Percentiles rank a stretch among this genome's conserved stretches.
These are phyloP conservation scores for Afroboletus lepidellus DNA, from an alignment of 1,284 basidiomycete species.

Conservation along the genomic window DNA sequence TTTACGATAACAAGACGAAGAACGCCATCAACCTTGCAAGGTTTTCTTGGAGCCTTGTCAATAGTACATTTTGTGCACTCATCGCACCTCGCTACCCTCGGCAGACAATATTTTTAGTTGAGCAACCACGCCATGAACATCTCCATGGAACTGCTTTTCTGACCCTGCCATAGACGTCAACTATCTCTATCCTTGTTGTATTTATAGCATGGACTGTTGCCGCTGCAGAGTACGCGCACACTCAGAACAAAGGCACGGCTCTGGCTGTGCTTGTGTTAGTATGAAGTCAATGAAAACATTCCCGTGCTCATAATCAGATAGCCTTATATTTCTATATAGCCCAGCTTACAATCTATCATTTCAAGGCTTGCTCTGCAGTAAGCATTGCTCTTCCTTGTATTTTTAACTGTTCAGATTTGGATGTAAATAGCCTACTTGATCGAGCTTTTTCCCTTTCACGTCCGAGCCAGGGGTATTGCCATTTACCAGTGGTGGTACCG, in stretches of 20 bases:
- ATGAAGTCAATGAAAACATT: background rate
- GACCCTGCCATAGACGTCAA: too few relatives aligned
- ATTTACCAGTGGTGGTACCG: slow-evolving; percentile 17
- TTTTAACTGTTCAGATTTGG: too few relatives aligned
- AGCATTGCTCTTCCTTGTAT: background rate
- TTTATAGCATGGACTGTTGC: slow-evolving; percentile 15
- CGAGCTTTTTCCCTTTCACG: slow-evolving; percentile 26
- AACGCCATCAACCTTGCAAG: background rate
- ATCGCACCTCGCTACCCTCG: background rate
- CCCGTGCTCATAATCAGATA: slow-evolving; percentile 3
- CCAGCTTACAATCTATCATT: slow-evolving; percentile 16
- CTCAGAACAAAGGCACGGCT: background rate
- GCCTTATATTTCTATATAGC: slow-evolving; percentile 15
- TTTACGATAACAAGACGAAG: background rate
- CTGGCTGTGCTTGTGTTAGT: slow-evolving; percentile 10
- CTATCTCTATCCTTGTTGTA: slow-evolving; percentile 12
- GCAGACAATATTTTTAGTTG: background rate
- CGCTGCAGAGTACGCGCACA: slow-evolving; percentile 11
- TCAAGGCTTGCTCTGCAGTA: slow-evolving; percentile 9
- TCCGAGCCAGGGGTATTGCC: slow-evolving; percentile 16
- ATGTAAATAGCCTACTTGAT: slow-evolving; percentile 20
- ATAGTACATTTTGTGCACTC: background rate
- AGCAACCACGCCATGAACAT: background rate
- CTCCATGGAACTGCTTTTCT: background rate
- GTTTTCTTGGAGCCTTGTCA: background rate